Conservation (phyloP, 78 protist species). For the Dictyostelium intermedium region DNA sequence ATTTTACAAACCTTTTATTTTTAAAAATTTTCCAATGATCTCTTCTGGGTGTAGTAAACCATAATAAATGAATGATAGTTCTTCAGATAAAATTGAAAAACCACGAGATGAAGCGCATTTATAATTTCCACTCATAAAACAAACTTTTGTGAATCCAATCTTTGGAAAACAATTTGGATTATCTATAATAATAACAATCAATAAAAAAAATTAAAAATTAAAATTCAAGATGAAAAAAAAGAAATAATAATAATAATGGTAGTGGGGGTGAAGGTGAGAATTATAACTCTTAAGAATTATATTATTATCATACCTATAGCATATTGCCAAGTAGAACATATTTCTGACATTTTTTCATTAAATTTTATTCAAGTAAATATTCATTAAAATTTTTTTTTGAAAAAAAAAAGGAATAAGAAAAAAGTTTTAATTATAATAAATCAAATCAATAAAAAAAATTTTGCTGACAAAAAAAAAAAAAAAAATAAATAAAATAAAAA, state of each 20-base stretch:
- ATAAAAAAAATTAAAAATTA: not conserved
- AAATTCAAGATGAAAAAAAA: no score
- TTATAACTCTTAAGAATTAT: no score
- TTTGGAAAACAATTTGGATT: not conserved
- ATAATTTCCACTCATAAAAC: not conserved
- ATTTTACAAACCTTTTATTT: not conserved
- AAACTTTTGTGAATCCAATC: not conserved
- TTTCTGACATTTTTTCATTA: not conserved
- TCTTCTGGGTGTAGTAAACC: not conserved
- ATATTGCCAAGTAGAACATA: not conserved
- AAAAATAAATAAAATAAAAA: no score
- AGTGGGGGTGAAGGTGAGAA: no score
- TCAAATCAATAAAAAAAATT: no score
- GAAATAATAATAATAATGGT: no score
- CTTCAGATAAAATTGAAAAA: not conserved
- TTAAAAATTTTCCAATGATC: not conserved
- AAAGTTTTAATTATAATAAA: not conserved
- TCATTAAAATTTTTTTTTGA: not conserved
- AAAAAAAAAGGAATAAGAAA: not conserved
- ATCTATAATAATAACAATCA: not conserved
- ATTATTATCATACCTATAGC: not conserved
- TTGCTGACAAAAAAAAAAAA: no score
- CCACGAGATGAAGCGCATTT: not conserved
- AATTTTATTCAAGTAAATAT: not conserved
- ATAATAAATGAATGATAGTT: not conserved